Conservation (phyloP, 257 asterid genomes). For the Jaltomata sinuosa region DNA sequence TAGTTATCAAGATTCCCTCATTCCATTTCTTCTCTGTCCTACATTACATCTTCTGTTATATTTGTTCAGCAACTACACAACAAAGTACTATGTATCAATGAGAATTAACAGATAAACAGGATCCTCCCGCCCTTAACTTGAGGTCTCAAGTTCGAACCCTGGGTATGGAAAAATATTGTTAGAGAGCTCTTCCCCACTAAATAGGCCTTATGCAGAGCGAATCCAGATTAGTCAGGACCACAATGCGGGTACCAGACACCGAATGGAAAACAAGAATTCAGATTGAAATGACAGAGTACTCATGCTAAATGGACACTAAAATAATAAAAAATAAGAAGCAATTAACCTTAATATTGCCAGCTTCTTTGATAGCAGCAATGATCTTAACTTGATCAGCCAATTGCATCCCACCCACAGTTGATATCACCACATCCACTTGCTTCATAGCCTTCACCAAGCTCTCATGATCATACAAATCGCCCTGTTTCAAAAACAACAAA, state of each 20-base stretch:
- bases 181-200: too few species aligned
- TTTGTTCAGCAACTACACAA: background rate
- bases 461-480: conserved; percentile 50
- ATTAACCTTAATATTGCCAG: conserved; percentile 62
- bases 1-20: background rate
- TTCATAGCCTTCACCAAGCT: conserved; percentile 58
- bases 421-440: conserved; percentile 65
- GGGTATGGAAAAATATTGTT: too few species aligned
- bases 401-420: conserved; percentile 42
- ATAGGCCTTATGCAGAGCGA: too few species aligned
- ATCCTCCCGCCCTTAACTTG: background rate
- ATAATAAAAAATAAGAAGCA: background rate
- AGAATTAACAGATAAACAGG: background rate
- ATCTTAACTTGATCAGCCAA: conserved; percentile 48
- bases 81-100: background rate
- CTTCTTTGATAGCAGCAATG: conserved; percentile 61
- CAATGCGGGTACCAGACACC: background rate
- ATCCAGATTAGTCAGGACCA: too few species aligned
- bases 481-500: conserved; percentile 19
- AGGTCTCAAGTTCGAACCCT: background rate
- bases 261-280: background rate
- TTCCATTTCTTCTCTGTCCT: too few species aligned
- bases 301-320: background rate
- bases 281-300: background rate
- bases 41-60: background rate